Evolutionary conservation across 1,284 basidiomycete genomes (phyloP).

Genomic region (Volvariella surrecta): DNA sequence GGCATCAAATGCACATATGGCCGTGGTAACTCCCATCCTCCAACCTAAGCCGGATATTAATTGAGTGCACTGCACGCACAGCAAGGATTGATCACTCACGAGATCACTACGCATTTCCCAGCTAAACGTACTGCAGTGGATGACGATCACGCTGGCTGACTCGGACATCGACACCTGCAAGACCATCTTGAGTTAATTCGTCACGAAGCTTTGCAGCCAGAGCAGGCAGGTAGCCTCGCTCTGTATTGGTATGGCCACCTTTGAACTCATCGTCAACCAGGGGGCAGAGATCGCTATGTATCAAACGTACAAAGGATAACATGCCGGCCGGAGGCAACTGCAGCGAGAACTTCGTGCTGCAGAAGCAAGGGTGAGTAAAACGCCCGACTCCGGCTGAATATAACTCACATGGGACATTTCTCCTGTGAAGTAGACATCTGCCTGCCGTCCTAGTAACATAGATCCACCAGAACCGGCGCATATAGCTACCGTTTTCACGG

Average conservation of each 20-base stretch:
- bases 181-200: constrained; percentile 36
- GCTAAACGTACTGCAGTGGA: constrained; percentile 46
- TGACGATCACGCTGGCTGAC: constrained; percentile 54
- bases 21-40: no score
- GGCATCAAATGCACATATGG: no score
- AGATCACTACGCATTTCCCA: no score
- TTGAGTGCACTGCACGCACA: no score
- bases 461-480: constrained; percentile 83
- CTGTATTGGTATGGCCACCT: constrained; percentile 84
- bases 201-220: constrained; percentile 54
- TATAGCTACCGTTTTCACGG: constrained; percentile 58
- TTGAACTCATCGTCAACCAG: constrained; percentile 10
- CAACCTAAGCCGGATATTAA: no score
- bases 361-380: constrained; percentile 3
- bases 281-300: constrained; percentile 11
- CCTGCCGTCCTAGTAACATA: constrained; percentile 58
- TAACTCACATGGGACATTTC: constrained; percentile 79
- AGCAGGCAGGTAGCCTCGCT: constrained; percentile 75
- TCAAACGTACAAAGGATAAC: constrained; percentile 66
- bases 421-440: constrained; percentile 85
- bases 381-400: constrained; percentile 5
- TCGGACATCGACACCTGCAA: constrained; percentile 37
- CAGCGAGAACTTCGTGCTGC: constrained; percentile 79
- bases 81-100: no score
- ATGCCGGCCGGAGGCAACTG: constrained; percentile 61